Base-by-base conservation (phyloP, 140 eudicot species). In the Bidens hawaiensis region DNA sequence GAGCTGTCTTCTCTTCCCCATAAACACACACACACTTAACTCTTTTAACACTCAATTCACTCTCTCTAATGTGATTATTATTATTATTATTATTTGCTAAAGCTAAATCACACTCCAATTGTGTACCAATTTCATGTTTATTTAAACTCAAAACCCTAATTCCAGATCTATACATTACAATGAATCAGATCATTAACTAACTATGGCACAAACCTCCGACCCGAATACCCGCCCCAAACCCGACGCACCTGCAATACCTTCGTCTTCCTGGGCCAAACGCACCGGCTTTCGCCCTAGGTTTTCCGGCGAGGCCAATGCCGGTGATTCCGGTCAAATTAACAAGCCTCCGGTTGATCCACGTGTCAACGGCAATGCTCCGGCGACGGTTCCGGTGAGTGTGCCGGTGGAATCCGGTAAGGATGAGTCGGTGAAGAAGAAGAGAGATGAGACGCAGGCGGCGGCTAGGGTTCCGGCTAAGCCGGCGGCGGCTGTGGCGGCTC, bases 231-330 rank as follows among this genome's bases (percentile, higher is more conserved):
- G 62, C 26, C 81, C 84, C 18, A 68, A 76, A 22, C 95, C 90
- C 75, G 83, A 76, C 14, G 18, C 78, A 64, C 72, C 72, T 17
- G 76, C 95, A 80, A 80, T 87, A 80, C 98, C 95, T 69, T 89
- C 95, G 8, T 72, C 95, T 3, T 73, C 96, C 1, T 91, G 96
- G 98, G 96, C 98, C 14, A 91, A 91, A 71, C 81, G 82, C 36
- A 91, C 93, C 51, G 96, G 96, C 1, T 91, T 87, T 62, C 88
- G 85, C 26, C 98, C 96, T 12, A 87, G 83, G 61, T 91, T 87
- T 77, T 91, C 98, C 48, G 96, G 98, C 5, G 98, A 87, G 81
- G 71, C 95, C 56, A 84, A 73, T 76, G 85, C 91, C 15, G 57
- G 60, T 42, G 83, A 87, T 54, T 87, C 95, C 25, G 97, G 88